These are phyloP conservation scores for Dioszegia crocea DNA, from an alignment of 768 basidiomycete genomes.

Conservation along the genomic window DNA sequence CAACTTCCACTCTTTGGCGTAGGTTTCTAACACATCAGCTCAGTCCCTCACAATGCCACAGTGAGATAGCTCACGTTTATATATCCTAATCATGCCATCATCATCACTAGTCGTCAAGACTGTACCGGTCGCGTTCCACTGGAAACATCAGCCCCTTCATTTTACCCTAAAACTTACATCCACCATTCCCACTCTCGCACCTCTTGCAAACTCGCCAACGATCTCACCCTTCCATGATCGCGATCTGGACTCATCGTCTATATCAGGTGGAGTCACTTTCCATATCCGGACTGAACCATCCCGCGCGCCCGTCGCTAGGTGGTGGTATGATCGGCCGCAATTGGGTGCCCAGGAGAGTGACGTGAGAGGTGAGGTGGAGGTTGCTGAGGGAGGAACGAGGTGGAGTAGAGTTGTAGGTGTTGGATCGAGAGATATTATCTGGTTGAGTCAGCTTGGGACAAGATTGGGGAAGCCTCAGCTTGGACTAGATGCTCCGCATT, in stretches of 20 bases:
- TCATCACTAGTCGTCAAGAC: constrained; percentile 65
- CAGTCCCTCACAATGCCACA: no score
- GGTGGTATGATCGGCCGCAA: constrained; percentile 88
- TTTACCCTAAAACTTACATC: constrained; percentile 76
- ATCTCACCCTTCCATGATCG: constrained; percentile 65
- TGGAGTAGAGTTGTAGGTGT: constrained; percentile 69
- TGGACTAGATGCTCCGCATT: no score
- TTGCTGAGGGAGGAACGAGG: constrained; percentile 57
- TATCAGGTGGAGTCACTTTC: constrained; percentile 64
- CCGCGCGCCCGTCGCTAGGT: constrained; percentile 81
- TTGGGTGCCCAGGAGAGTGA: constrained; percentile 90
- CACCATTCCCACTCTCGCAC: constrained; percentile 70
- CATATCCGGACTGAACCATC: constrained; percentile 89
- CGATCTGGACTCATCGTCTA: constrained; percentile 49
- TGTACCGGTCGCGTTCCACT: constrained; percentile 50
- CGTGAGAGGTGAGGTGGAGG: constrained; percentile 60
- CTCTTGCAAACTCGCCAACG: constrained; percentile 64
- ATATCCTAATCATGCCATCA: constrained; percentile 55
- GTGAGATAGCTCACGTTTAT: constrained; percentile 59
- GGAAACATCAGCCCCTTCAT: constrained; percentile 7
- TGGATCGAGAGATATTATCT: constrained; percentile 24
- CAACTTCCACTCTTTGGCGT: constrained; percentile 45
- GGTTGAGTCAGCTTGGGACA: background rate
- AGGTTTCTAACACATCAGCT: constrained; percentile 39
- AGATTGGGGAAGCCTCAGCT: no score